A percentile compares a stretch with the other conserved stretches of the same genome.
phyloP scores from a whole-genome alignment of 768 basidiomycete genomes.

The Podaxis sp. region DNA sequence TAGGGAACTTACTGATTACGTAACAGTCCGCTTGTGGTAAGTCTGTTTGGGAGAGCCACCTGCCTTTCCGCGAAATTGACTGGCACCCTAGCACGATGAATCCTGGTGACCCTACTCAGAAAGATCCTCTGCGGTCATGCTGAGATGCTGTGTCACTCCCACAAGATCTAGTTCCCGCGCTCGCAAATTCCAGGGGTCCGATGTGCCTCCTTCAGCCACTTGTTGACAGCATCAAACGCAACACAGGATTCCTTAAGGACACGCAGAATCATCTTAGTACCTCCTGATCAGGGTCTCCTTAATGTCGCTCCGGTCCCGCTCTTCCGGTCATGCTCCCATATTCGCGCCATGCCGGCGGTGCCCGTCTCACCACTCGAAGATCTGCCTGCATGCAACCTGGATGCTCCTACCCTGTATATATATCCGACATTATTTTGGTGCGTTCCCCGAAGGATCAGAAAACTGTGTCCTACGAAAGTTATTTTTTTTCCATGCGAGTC shows the following conservation, averaged over 20 bases:
- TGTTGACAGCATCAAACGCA: neutral
- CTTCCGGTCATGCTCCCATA: neutral
- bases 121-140: neutral
- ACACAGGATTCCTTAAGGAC: neutral
- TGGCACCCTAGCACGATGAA: neutral
- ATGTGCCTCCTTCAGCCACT: neutral
- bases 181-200: neutral
- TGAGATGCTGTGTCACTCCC: neutral
- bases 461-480: neutral
- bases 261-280: neutral
- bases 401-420: neutral
- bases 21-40: neutral
- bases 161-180: neutral
- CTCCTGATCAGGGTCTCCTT: neutral
- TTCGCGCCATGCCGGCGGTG: slow-evolving; percentile 1
- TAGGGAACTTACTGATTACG: slow-evolving; percentile 5
- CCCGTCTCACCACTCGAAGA: neutral
- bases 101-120: neutral
- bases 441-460: neutral
- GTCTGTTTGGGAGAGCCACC: neutral
- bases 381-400: neutral
- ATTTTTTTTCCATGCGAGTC: neutral
- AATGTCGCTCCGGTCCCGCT: neutral
- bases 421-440: neutral
- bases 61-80: neutral